Evolutionary conservation across 495 filamentous ascomycete genomes (phyloP).

Genomic region (Neurospora sp.): DNA sequence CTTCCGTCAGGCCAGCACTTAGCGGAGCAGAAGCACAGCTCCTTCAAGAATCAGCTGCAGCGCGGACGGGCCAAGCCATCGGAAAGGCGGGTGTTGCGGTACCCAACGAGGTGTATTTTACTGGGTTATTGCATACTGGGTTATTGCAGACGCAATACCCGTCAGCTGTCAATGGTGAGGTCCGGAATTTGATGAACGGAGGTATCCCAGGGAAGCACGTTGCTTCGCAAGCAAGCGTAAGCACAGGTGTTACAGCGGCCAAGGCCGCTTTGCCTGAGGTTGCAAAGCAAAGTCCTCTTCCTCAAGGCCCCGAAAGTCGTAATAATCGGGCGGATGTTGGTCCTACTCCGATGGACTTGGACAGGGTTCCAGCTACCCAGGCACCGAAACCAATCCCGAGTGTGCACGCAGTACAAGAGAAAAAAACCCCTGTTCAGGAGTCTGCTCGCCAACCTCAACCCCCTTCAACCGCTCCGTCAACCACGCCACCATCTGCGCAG

Average conservation of each 20-base stretch:
- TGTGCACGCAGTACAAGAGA: not conserved
- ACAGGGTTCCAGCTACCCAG: not conserved
- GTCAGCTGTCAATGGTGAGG: not conserved
- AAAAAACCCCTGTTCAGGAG: not conserved
- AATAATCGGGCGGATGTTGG: not conserved
- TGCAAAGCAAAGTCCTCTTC: not conserved
- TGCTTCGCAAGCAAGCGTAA: not conserved
- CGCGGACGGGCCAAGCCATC: slow-evolving; percentile 8
- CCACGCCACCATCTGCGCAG: not conserved
- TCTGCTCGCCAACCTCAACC: not conserved
- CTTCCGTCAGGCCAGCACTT: not conserved
- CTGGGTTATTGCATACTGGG: not conserved
- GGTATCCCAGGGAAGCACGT: not conserved
- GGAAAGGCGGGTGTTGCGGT: not conserved
- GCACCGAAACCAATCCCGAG: not conserved
- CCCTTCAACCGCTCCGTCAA: not conserved
- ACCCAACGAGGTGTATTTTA: not conserved
- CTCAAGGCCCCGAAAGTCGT: not conserved
- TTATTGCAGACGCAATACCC: not conserved
- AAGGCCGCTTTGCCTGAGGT: not conserved
- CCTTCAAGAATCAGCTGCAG: slow-evolving; percentile 29
- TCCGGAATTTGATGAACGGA: not conserved
- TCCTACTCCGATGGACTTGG: slow-evolving; percentile 8
- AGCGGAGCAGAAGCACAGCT: slow-evolving; percentile 31
- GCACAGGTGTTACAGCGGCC: not conserved